Evolutionary conservation across 257 asterid genomes (phyloP).

Genomic region (Solanum etuberosum): DNA sequence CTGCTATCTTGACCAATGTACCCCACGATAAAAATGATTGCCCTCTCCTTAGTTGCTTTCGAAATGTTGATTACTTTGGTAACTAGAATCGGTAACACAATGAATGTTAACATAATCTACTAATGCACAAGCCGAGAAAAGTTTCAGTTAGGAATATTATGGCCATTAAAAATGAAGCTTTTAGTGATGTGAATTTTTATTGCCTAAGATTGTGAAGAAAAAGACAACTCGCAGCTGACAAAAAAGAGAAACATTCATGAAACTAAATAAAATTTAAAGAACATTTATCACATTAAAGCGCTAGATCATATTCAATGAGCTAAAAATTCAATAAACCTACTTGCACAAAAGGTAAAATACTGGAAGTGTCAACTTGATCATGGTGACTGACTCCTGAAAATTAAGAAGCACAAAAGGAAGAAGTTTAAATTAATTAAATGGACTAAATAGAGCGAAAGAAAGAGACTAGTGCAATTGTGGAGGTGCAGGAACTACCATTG

Average conservation of each 20-base stretch:
- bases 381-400: slow-evolving; percentile 83
- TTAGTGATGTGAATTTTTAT: neutral
- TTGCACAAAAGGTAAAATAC: slow-evolving; percentile 55
- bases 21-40: neutral
- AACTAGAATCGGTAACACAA: neutral
- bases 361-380: slow-evolving; percentile 72
- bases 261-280: neutral
- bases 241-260: neutral
- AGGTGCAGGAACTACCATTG: slow-evolving; percentile 47
- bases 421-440: neutral
- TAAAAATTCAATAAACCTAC: slow-evolving; percentile 20
- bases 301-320: neutral
- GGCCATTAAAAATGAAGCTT: neutral
- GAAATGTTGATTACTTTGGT: neutral
- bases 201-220: neutral
- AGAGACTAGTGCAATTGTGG: neutral
- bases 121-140: neutral
- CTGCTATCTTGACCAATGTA: neutral
- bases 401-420: neutral
- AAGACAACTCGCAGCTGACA: neutral
- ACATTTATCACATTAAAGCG: neutral
- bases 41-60: neutral
- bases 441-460: neutral
- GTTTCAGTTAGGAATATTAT: neutral
- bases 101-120: neutral